These are phyloP conservation scores for Sarocladium oryzae DNA, from an alignment of 2,329 filamentous ascomycete genomes.

Conservation along the genomic window DNA sequence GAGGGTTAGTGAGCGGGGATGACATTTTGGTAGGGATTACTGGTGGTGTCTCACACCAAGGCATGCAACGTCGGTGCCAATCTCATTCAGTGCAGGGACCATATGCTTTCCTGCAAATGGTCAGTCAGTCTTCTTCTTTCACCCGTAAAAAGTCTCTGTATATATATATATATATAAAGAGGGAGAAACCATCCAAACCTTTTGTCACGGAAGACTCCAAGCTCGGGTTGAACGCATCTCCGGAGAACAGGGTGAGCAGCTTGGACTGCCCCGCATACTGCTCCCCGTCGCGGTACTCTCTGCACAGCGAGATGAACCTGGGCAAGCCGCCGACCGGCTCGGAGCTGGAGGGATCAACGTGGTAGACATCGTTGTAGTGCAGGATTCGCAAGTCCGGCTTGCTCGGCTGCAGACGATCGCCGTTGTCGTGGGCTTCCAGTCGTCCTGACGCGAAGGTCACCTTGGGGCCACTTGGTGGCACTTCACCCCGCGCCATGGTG, in stretches of 20 bases:
- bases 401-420: too few relatives aligned
- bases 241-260: conserved; percentile 77
- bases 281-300: conserved; percentile 62
- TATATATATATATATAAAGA: too few relatives aligned
- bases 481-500: conserved; percentile 1
- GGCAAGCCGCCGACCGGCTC: conserved; percentile 79
- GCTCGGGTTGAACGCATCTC: conserved; percentile 88
- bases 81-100: conserved; percentile 74
- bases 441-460: conserved; percentile 14
- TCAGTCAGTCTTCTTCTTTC: neutral
- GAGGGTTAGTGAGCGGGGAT: neutral
- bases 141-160: too few relatives aligned
- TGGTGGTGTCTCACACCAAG: conserved; percentile 51
- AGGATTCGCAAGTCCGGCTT: conserved; percentile 70
- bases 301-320: conserved; percentile 71
- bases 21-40: too few relatives aligned
- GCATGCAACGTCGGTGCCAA: conserved; percentile 74
- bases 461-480: conserved; percentile 4
- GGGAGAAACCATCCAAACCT: conserved; percentile 36
- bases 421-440: conserved; percentile 12
- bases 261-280: conserved; percentile 57
- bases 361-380: conserved; percentile 94
- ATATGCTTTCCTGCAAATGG: conserved; percentile 61
- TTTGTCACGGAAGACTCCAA: conserved; percentile 86
- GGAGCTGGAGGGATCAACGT: conserved; percentile 67